A percentile compares a stretch with the other conserved stretches of the same genome.
phyloP scores from a whole-genome alignment of 495 filamentous ascomycete genomes.

The Evansstolkia leycettana region DNA sequence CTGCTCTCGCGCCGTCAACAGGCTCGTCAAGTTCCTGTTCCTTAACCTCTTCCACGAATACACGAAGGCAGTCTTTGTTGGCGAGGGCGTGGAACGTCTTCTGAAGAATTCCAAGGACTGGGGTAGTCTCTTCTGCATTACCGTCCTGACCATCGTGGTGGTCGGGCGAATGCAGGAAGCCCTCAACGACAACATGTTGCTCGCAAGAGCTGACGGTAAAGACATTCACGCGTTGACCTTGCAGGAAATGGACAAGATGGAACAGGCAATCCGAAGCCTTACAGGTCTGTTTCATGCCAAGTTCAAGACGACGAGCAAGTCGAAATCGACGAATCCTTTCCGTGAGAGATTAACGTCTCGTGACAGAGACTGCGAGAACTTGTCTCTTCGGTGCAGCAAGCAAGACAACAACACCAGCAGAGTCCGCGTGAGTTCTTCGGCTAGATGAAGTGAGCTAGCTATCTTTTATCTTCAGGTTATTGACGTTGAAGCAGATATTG shows the following conservation, averaged over 20 bases:
- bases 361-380: neutral
- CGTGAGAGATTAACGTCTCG: neutral
- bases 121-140: slow-evolving; percentile 1
- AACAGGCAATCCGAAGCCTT: neutral
- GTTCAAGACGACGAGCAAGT: neutral
- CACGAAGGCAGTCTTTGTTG: neutral
- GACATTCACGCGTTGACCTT: neutral
- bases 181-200: slow-evolving; percentile 2
- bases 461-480: too few relatives aligned
- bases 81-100: neutral
- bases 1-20: slow-evolving; percentile 1
- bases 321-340: neutral
- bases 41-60: neutral
- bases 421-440: neutral
- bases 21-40: slow-evolving; percentile 2
- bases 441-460: neutral
- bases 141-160: slow-evolving; percentile 2
- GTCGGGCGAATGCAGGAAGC: slow-evolving; percentile 4
- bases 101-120: neutral
- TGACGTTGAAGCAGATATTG: neutral
- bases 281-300: neutral
- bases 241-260: neutral
- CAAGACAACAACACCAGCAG: neutral
- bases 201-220: neutral
- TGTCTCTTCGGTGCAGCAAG: neutral